phyloP scores from a whole-genome alignment of 2,329 filamentous ascomycete genomes.

The Calonectria hawksworthii region DNA sequence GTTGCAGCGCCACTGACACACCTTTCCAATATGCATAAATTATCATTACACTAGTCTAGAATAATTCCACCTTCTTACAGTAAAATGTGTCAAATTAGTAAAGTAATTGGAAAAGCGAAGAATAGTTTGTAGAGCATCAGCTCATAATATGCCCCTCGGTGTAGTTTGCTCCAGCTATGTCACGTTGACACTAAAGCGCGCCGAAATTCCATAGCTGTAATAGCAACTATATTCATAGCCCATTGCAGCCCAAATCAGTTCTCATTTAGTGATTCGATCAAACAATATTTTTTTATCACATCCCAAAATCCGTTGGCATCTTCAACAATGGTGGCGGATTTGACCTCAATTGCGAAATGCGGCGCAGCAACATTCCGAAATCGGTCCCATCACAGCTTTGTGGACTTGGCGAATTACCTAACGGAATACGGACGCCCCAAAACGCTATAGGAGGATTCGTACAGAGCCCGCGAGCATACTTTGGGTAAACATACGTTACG shows the following conservation, averaged over 20 bases:
- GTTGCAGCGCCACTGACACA: not conserved
- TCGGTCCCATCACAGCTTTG: not conserved
- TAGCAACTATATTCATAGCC: not conserved
- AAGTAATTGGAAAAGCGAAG: not conserved
- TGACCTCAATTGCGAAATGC: not conserved
- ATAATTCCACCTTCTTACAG: not conserved
- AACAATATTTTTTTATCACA: not conserved
- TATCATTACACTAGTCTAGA: not conserved
- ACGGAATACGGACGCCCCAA: not conserved
- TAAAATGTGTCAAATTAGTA: not conserved
- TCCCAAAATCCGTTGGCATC: not conserved
- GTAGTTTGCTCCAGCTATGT: not conserved
- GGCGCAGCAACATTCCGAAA: not conserved
- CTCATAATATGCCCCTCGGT: not conserved
- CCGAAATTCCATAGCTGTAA: not conserved
- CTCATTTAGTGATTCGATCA: not conserved
- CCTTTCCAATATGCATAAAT: not conserved
- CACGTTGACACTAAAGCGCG: not conserved
- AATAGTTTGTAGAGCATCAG: not conserved
- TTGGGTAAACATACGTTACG: too few relatives aligned
- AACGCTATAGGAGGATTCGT: not conserved
- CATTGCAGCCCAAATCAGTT: not conserved
- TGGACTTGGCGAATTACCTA: not conserved
- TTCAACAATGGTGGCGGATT: not conserved
- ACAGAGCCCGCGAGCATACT: not conserved